Base-by-base conservation (phyloP, 805 yeast species). In the Myxozyma sirexii region DNA sequence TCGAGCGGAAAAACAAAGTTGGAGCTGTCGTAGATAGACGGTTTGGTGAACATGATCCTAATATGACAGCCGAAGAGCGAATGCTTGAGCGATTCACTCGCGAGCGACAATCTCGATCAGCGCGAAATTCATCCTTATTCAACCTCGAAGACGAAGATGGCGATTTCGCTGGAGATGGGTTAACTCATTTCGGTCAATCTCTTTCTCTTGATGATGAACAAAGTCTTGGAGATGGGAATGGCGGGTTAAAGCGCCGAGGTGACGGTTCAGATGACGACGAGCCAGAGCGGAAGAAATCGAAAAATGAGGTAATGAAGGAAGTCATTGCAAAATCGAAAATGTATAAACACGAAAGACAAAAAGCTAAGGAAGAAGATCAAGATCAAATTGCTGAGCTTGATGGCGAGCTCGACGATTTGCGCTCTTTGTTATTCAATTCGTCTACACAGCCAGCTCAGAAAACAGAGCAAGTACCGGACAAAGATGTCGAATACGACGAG, bases 41-140 rank as follows among this genome's bases (percentile, higher is more conserved):
- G 75, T 93, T 94, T 73, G 99, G 99, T 72, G 99, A 94, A 71
- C 82, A 82, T 64, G 86, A 90, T 73, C 72, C 78, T 6, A 73
- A 78, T 49, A 70, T 94, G 78, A 82, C 87, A n/a, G 85, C 85
- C 12, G 98, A 94, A 74, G 97, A 94, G 67, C 90, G 88, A 73
- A 91, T 91, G 97, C 82, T 94, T 75, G 97, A 88, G 71, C 85
- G 99, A 77, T 94, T 90, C 77, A 89, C 97, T 3, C 84, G 86
- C 57, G 98, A 93, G 76, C 81, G 88, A 71, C 96, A 90, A 72
- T 69, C 80, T 17, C 54, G 63, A 21, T 60, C 65, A 2, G 39
- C 58, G n/a, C 50, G 64, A 35, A 47, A 56, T 66, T 76, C 79
- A 43, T 82, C 84, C 31, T 69, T 88, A 63, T 93, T 84, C 68